Conservation (phyloP, 306 rosid genomes). For the Hylodesmum podocarpum region DNA sequence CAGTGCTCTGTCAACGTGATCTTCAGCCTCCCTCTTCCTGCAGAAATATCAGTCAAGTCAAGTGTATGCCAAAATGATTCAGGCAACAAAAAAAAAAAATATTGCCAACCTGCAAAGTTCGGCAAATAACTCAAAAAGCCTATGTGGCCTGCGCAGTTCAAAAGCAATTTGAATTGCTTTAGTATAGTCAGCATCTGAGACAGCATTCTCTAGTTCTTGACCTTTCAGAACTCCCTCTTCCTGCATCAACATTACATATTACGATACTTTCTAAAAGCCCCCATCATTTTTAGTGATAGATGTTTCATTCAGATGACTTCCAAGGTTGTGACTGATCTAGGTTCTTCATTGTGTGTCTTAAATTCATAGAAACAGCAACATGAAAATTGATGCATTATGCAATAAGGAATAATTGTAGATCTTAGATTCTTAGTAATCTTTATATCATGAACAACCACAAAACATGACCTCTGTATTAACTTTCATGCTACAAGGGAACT, state of each 20-base stretch:
- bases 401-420: neutral
- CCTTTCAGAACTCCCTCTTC: conserved; percentile 88
- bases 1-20: conserved; percentile 63
- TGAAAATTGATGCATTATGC: neutral
- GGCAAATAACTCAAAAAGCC: conserved; percentile 61
- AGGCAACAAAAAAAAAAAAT: neutral
- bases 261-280: neutral
- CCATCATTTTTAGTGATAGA: neutral
- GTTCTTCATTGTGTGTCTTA: neutral
- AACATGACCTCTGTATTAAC: neutral
- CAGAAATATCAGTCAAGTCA: conserved; percentile 33
- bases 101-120: conserved; percentile 77
- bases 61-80: conserved; percentile 8
- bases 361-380: neutral
- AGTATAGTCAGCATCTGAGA: conserved; percentile 75
- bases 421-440: neutral
- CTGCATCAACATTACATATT: conserved; percentile 51
- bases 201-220: conserved; percentile 94
- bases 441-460: neutral
- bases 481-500: neutral
- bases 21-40: conserved; percentile 68
- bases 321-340: neutral
- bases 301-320: neutral
- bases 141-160: conserved; percentile 83
- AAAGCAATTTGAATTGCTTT: conserved; percentile 89